phyloP scores from a whole-genome alignment of 73 alveolate genomes.

The Effrenium voratum region DNA sequence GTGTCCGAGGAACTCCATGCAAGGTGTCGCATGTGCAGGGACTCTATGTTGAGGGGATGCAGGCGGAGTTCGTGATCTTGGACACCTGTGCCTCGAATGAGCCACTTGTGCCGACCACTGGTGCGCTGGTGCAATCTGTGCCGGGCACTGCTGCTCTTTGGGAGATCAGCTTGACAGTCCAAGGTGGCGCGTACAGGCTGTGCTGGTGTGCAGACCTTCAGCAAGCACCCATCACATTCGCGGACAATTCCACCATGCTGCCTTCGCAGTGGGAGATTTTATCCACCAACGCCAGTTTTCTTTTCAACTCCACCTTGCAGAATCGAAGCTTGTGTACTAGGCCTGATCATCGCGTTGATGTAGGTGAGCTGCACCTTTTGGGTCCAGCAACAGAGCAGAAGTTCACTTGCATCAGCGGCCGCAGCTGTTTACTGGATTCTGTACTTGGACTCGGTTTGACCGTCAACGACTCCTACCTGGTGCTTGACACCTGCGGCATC shows the following conservation, averaged over 20 bases:
- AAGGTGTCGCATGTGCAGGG: conserved; percentile 51
- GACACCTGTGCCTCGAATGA: conserved; percentile 12
- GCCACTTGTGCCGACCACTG: not conserved
- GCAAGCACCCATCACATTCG: not conserved
- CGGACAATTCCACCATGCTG: conserved; percentile 8
- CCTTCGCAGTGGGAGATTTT: conserved; percentile 14
- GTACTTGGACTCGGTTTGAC: conserved; percentile 22
- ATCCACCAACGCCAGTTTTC: not conserved
- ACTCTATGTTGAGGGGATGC: not conserved
- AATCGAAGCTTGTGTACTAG: not conserved
- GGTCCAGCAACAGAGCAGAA: conserved; percentile 16
- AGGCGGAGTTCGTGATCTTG: conserved; percentile 37
- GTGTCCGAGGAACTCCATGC: conserved; percentile 38
- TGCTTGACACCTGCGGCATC: conserved; percentile 14
- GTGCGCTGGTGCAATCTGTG: not conserved
- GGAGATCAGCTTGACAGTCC: conserved; percentile 1
- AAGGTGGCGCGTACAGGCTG: conserved; percentile 23
- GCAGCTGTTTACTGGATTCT: not conserved
- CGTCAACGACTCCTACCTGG: conserved; percentile 14
- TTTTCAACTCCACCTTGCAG: not conserved
- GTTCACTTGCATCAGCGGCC: conserved; percentile 54
- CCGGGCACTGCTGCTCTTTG: not conserved
- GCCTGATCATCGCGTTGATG: conserved; percentile 15
- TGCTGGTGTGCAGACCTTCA: conserved; percentile 33
- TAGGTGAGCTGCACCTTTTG: not conserved